These are phyloP conservation scores for Gleditsia sinensis DNA, from an alignment of 306 rosid species.

Conservation along the genomic window DNA sequence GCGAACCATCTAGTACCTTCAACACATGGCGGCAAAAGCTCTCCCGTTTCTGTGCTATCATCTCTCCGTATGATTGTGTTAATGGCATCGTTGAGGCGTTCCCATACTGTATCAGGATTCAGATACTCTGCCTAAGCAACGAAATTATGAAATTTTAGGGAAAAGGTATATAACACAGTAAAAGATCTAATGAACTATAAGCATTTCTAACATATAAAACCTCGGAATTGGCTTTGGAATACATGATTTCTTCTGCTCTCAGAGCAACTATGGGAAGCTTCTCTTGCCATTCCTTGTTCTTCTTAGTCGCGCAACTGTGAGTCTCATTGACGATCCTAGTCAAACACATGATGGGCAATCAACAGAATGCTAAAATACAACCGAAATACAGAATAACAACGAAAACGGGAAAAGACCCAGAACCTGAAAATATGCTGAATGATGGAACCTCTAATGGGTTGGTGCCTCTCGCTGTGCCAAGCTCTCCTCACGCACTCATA, in stretches of 20 bases:
- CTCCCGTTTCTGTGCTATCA: conserved; percentile 82
- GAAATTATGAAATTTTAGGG: conserved; percentile 39
- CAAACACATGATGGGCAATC: conserved; percentile 76
- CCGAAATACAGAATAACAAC: background rate
- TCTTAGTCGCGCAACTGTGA: conserved; percentile 74
- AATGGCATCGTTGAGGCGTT: conserved; percentile 91
- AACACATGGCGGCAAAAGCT: conserved; percentile 94
- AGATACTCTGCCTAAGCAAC: conserved; percentile 79
- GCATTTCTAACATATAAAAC: conserved; percentile 42
- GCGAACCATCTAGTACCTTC: conserved; percentile 80
- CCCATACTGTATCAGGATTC: conserved; percentile 84
- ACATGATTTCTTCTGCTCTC: conserved; percentile 96
- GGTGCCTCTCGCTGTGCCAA: conserved; percentile 99
- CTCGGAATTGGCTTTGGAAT: conserved; percentile 99
- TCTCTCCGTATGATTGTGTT: conserved; percentile 95
- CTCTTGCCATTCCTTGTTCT: conserved; percentile 97
- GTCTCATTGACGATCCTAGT: conserved; percentile 83
- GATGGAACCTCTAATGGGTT: conserved; percentile 85
- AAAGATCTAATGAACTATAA: conserved; percentile 44
- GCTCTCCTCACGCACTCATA: conserved; percentile 98
- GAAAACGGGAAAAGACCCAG: conserved; percentile 43
- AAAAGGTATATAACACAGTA: conserved; percentile 22
- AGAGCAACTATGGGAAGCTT: conserved; percentile 87
- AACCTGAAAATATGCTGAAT: conserved; percentile 98
- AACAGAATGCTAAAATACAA: conserved; percentile 56